Conservation (phyloP, 2,329 filamentous ascomycete species). For the Arthrobotrys pseudoclavata region DNA sequence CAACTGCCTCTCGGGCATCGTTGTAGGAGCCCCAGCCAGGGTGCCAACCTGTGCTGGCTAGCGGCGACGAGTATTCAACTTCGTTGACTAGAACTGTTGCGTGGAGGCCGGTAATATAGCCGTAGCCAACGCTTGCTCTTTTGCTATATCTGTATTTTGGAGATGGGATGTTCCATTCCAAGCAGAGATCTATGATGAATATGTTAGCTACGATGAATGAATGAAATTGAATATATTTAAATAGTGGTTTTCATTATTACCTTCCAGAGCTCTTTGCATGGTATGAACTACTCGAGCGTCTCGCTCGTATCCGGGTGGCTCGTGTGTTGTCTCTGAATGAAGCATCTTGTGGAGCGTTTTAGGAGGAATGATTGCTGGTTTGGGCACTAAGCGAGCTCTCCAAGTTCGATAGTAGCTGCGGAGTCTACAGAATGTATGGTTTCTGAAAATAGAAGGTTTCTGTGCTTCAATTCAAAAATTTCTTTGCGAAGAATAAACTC, state of each 20-base stretch:
- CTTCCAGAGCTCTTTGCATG: constrained; percentile 58
- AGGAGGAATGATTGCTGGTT: constrained; percentile 4
- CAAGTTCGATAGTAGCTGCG: not conserved
- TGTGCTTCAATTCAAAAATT: constrained; percentile 2
- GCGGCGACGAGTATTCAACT: constrained; percentile 56
- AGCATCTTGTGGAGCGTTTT: constrained; percentile 44
- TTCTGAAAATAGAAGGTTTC: constrained; percentile 10
- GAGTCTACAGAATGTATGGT: constrained; percentile 3
- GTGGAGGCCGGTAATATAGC: constrained; percentile 53
- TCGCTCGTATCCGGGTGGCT: constrained; percentile 55
- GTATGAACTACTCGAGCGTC: constrained; percentile 49
- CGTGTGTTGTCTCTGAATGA: constrained; percentile 57
- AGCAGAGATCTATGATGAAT: constrained; percentile 38
- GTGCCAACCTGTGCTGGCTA: constrained; percentile 56
- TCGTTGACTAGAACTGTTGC: constrained; percentile 58
- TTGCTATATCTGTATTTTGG: constrained; percentile 58
- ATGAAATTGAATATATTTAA: not conserved
- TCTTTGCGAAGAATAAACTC: not conserved
- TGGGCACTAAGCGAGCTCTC: constrained; percentile 18
- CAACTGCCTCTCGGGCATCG: constrained; percentile 57
- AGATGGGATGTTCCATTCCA: constrained; percentile 50
- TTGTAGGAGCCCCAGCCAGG: constrained; percentile 59
- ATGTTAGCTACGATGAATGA: constrained; percentile 20
- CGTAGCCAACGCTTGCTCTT: constrained; percentile 37
- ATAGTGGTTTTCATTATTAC: constrained; percentile 30